Base-by-base conservation (phyloP, 2,329 filamentous ascomycete species). In the Ceratocystis destructans region DNA sequence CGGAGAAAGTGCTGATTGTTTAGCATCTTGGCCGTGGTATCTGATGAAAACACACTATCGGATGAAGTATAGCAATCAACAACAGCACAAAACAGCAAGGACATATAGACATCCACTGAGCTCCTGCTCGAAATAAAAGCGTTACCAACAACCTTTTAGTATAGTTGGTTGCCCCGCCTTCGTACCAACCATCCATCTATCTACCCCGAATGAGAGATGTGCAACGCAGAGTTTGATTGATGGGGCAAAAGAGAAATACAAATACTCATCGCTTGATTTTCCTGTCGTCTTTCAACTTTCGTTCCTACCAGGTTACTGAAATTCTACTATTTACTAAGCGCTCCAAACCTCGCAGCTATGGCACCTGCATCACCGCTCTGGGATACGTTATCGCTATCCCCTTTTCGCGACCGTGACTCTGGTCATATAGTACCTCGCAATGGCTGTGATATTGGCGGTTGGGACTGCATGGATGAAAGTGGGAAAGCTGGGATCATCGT, bases 371-470 rank as follows among this genome's bases (percentile, higher is more conserved):
- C 41, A 10, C 33, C 28, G 1, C 28, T n/a, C 15, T 8, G 31
- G 55, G 2, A 7, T 15, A 4, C 37, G 55, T 12, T 15, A 10
- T 33, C 33, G 28, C 20, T 3, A 7, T 2, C 25, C 2, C n/a
- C 55, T 8, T 53, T 8, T 15, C n/a, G 61, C 20, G 25, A 20
- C 61, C 15, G 17, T 8, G 28, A 46, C n/a, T n/a, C 20, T 2
- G 1, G 20, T 28, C 53, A 17, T 37, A 46, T 62, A 17, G 20
- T 45, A 4, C 37, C 46, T n/a, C 65, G 46, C 44, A 66, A 66
- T 53, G 66, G 31, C 46, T 68, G 63, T 45, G 37, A 53, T 28
- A 37, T 64, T 22, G 66, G 66, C 0, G 66, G 66, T 20, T 67
- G 66, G 66, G 12, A 20, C 31, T 67, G 66, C 31, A 55, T 67